These are phyloP conservation scores for Mycena albidolilacea DNA, from an alignment of 768 basidiomycete species.

Conservation along the genomic window DNA sequence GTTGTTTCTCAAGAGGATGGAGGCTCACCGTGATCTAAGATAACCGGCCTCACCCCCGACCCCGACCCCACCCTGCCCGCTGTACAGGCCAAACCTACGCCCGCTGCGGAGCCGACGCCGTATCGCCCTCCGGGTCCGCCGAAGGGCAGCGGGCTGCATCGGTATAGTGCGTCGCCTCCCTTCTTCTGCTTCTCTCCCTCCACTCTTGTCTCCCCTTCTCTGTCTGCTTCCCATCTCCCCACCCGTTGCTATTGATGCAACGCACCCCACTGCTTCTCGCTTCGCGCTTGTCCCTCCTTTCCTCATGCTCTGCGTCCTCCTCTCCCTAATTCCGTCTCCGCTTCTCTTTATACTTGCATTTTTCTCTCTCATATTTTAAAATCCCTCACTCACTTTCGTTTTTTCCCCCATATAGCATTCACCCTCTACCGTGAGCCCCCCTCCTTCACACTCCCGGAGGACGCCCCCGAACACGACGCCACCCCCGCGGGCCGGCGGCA, in stretches of 20 bases:
- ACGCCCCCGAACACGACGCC: slow-evolving; percentile 26
- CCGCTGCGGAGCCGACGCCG: background rate
- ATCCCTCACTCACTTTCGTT: background rate
- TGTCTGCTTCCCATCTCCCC: too few relatives aligned
- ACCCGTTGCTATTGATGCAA: too few relatives aligned
- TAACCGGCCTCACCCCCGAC: slow-evolving; percentile 6
- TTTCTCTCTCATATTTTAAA: background rate
- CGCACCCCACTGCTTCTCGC: too few relatives aligned
- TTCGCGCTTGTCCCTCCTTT: too few relatives aligned
- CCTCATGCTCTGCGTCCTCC: too few relatives aligned
- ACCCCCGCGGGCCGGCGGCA: slow-evolving; percentile 30
- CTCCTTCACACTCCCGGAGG: slow-evolving; percentile 25
- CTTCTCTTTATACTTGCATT: too few relatives aligned
- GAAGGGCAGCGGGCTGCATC: slow-evolving; percentile 35
- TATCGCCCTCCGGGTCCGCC: slow-evolving; percentile 33
- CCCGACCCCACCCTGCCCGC: slow-evolving; percentile 12
- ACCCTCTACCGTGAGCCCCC: slow-evolving; percentile 11
- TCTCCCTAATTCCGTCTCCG: too few relatives aligned
- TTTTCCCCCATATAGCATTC: slow-evolving; percentile 3
- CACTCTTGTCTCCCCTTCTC: too few relatives aligned
- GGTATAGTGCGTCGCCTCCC: slow-evolving; percentile 28
- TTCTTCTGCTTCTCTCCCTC: too few relatives aligned
- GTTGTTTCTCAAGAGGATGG: background rate
- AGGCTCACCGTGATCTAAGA: background rate
- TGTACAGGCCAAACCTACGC: slow-evolving; percentile 9